Percentiles rank a stretch among this genome's conserved stretches.
phyloP scores from a whole-genome alignment of 2,329 filamentous ascomycete genomes.

The Penicillium sp. region DNA sequence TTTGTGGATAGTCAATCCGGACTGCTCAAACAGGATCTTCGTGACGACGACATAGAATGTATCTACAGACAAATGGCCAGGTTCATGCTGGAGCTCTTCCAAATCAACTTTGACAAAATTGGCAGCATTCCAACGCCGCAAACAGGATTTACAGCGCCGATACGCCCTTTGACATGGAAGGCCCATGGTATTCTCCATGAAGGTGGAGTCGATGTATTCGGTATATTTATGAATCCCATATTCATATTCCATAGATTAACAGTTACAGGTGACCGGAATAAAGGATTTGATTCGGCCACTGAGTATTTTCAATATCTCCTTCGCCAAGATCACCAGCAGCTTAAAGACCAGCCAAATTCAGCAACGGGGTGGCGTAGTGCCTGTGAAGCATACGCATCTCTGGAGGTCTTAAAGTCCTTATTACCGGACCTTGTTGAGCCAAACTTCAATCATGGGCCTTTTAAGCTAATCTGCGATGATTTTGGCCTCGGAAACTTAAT shows the following conservation, averaged over 20 bases:
- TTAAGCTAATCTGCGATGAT: conserved; percentile 42
- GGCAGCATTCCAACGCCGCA: not conserved
- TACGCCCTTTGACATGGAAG: not conserved
- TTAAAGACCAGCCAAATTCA: not conserved
- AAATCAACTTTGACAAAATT: not conserved
- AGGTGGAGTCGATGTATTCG: not conserved
- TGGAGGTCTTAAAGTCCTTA: conserved; percentile 7
- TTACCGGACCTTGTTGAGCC: conserved; percentile 25
- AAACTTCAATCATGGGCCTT: conserved; percentile 29
- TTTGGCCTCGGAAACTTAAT: conserved; percentile 40
- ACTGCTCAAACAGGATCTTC: not conserved
- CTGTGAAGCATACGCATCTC: not conserved
- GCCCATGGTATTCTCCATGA: not conserved
- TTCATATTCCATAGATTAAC: not conserved
- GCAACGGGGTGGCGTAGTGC: not conserved
- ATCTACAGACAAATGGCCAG: not conserved
- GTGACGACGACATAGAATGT: not conserved
- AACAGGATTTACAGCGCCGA: not conserved
- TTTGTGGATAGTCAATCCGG: not conserved
- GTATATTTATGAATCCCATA: not conserved
- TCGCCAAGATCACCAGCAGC: not conserved
- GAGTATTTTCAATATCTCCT: not conserved
- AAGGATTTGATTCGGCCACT: not conserved
- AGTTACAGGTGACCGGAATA: not conserved
- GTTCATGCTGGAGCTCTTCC: not conserved